Percentiles rank a stretch among this genome's conserved stretches.
Evolutionary conservation across 169 alveolate species (phyloP).

Genomic region (Eimeria praecox): DNA sequence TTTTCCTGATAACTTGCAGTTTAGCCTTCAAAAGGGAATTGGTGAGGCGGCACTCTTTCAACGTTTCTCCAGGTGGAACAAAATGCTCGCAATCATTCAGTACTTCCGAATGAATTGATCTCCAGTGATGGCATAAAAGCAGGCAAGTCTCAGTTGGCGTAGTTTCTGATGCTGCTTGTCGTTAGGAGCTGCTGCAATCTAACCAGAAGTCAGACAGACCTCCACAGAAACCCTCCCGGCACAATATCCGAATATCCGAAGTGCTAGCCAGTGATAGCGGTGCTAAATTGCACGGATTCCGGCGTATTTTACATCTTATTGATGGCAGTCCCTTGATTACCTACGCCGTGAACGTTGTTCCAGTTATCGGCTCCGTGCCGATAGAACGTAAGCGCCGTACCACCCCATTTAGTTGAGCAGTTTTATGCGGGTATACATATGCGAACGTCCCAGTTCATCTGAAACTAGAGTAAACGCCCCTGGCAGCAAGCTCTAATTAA

Average conservation of each 20-base stretch:
- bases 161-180: no score
- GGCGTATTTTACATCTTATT: neutral
- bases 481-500: neutral
- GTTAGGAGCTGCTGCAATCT: no score
- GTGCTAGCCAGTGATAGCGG: neutral
- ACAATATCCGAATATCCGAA: neutral
- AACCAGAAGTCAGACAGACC: no score
- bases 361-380: neutral
- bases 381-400: neutral
- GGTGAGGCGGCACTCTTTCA: neutral
- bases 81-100: no score
- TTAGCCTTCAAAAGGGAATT: no score
- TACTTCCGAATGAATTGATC: no score
- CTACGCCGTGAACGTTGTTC: no score
- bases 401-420: neutral
- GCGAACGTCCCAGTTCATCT: neutral
- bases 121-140: no score
- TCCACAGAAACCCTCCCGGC: neutral
- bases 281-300: neutral
- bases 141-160: no score
- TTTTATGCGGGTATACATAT: neutral
- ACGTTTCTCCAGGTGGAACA: no score
- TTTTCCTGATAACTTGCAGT: neutral
- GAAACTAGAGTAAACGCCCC: neutral
- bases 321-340: neutral